Evolutionary conservation across 2,329 filamentous ascomycete genomes (phyloP), one percentile per base, ranked within the genome.

Genomic region (Clonostachys byssicola): DNA sequence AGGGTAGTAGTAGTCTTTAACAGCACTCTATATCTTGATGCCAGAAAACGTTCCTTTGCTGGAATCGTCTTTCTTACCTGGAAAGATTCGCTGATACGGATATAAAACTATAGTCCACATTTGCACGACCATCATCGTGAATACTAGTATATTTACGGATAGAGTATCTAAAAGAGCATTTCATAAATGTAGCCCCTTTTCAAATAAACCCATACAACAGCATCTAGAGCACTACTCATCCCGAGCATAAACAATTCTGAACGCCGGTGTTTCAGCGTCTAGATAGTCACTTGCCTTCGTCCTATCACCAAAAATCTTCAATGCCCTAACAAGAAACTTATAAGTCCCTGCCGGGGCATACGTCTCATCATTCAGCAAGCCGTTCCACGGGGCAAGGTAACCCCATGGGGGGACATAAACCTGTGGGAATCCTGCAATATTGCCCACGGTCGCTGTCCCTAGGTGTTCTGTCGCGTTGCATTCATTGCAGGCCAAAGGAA

Each of bases 291-390:
- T 60, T 2, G 62, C 50, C 47, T 70, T 63, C 12, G 62, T 58
- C 36, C 61, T 59, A 48, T 81, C 66, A 5, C 78, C 78, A 56
- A 76, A 79, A 49, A 81, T 70, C 49, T 68, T 70, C 51, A 81
- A 58, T 3, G 76, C 72, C 47, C 68, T 68, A 33, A 78, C 63
- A 2, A 64, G 63, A 44, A 80, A 62, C 58, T 70, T 73, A 60
- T 82, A 81, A 30, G 56, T 54, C 13, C 77, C 78, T 1, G 67
- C 63, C 0, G 75, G 70, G 2, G 68, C 77, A 49, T 73, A 77
- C 2, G 54, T 64, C 13, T 74, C 75, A 10, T 73, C 67, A 0
- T 63, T 62, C 6, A 81, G 60, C 46, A 63, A 60, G 12, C 78
- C 78, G 44, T 75, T 68, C 67, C 74, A 81, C 0, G 49, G 47